These are phyloP conservation scores for Stygiomarasmius scandens DNA, from an alignment of 1,284 basidiomycete species.

Conservation along the genomic window DNA sequence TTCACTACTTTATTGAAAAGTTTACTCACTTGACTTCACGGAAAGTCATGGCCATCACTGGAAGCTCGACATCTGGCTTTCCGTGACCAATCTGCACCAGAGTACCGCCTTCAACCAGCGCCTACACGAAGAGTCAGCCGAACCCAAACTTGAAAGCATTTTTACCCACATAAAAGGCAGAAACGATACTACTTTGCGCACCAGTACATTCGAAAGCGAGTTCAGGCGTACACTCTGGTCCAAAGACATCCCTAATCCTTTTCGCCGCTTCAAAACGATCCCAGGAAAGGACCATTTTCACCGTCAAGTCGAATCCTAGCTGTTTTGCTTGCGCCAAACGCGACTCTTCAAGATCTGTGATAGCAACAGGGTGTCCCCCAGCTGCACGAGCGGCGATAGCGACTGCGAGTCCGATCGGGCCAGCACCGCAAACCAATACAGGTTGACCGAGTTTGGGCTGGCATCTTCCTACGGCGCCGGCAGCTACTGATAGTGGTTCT, in stretches of 20 bases:
- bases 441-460: constrained; percentile 12
- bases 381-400: constrained; percentile 16
- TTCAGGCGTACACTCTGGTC: constrained; percentile 15
- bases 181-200: constrained; percentile 33
- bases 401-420: constrained; percentile 17
- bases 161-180: constrained; percentile 21
- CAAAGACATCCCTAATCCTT: constrained; percentile 9
- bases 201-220: constrained; percentile 51
- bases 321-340: constrained; percentile 13
- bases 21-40: constrained; percentile 23
- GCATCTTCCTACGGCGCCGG: constrained; percentile 12
- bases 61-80: constrained; percentile 23
- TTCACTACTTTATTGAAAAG: neutral
- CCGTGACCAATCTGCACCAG: constrained; percentile 26
- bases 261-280: constrained; percentile 10
- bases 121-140: constrained; percentile 2
- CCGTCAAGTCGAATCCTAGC: constrained; percentile 12
- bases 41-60: constrained; percentile 26
- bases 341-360: constrained; percentile 17
- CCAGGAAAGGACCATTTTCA: constrained; percentile 13
- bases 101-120: constrained; percentile 24
- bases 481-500: constrained; percentile 17
- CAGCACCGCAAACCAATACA: constrained; percentile 17
- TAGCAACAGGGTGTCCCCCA: constrained; percentile 15
- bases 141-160: neutral